Percentiles rank a stretch among this genome's conserved stretches.
phyloP scores from a whole-genome alignment of 768 basidiomycete species.

The Coprinopsis strossmayeri region DNA sequence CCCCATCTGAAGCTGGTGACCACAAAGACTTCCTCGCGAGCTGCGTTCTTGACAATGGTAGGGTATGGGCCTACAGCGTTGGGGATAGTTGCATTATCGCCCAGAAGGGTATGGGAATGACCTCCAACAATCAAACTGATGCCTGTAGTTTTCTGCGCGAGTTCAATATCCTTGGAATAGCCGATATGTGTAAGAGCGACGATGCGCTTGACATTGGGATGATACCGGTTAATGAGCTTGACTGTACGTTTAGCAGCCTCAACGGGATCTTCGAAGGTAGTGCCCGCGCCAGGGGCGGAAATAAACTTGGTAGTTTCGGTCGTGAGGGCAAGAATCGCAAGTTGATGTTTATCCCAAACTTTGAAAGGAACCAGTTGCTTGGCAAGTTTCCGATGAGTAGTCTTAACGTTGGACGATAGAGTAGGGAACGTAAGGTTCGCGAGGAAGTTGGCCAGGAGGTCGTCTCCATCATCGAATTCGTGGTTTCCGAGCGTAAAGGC shows the following conservation, averaged over 20 bases:
- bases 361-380: slow-evolving; percentile 30
- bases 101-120: slow-evolving; percentile 40
- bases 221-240: slow-evolving; percentile 24
- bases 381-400: slow-evolving; percentile 26
- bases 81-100: slow-evolving; percentile 23
- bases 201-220: slow-evolving; percentile 29
- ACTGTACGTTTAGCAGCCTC: slow-evolving; percentile 30
- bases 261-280: slow-evolving; percentile 33
- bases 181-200: slow-evolving; percentile 42
- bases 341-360: slow-evolving; percentile 20
- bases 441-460: slow-evolving; percentile 29
- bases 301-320: slow-evolving; percentile 33
- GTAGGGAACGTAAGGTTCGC: slow-evolving; percentile 36
- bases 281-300: slow-evolving; percentile 30
- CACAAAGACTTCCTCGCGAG: slow-evolving; percentile 41
- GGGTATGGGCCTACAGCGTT: slow-evolving; percentile 36
- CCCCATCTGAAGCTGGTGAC: slow-evolving; percentile 41
- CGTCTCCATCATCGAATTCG: slow-evolving; percentile 39
- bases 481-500: slow-evolving; percentile 41
- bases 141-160: slow-evolving; percentile 31
- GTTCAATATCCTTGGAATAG: slow-evolving; percentile 34
- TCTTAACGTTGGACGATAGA: slow-evolving; percentile 38
- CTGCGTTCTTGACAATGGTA: slow-evolving; percentile 34
- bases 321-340: slow-evolving; percentile 37
- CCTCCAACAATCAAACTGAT: slow-evolving; percentile 38